These are phyloP conservation scores for Amphicarpaea edgeworthii DNA, from an alignment of 306 rosid species.

Conservation along the genomic window DNA sequence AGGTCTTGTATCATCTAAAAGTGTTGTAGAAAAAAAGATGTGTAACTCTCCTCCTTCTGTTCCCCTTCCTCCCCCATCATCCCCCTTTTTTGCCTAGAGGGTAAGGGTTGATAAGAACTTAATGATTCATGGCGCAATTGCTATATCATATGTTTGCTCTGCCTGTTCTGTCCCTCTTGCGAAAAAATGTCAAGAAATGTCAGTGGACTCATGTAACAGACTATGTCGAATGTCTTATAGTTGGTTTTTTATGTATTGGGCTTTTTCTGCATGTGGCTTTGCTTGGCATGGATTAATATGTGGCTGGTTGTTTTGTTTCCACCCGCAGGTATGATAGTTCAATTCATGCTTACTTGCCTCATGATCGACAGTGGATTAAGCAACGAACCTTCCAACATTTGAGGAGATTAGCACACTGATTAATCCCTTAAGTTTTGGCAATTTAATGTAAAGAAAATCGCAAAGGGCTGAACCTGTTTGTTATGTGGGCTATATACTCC, in stretches of 20 bases:
- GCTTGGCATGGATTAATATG: constrained; percentile 23
- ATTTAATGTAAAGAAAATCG: constrained; percentile 44
- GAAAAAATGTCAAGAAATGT: background rate
- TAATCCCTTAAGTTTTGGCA: constrained; percentile 39
- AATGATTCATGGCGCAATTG: background rate
- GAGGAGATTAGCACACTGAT: constrained; percentile 80
- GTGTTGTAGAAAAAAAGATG: background rate
- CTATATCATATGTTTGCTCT: background rate
- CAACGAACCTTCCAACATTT: constrained; percentile 79
- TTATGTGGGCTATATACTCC: constrained; percentile 45
- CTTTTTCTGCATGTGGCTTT: constrained; percentile 12
- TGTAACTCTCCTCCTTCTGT: background rate
- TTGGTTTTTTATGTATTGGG: constrained; percentile 8
- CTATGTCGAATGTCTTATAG: constrained; percentile 2
- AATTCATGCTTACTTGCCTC: constrained; percentile 76
- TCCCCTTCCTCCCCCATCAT: background rate
- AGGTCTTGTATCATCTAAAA: background rate
- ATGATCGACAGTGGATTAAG: constrained; percentile 91
- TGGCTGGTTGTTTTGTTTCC: constrained; percentile 29
- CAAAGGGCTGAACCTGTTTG: constrained; percentile 43
- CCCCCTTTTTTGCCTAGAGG: background rate
- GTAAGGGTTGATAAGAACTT: constrained; percentile 11
- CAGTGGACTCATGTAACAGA: background rate
- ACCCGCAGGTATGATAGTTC: constrained; percentile 80
- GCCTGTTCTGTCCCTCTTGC: background rate